Evolutionary conservation across 179 eudicot species (phyloP).

Genomic region (Gypsophila paniculata): DNA sequence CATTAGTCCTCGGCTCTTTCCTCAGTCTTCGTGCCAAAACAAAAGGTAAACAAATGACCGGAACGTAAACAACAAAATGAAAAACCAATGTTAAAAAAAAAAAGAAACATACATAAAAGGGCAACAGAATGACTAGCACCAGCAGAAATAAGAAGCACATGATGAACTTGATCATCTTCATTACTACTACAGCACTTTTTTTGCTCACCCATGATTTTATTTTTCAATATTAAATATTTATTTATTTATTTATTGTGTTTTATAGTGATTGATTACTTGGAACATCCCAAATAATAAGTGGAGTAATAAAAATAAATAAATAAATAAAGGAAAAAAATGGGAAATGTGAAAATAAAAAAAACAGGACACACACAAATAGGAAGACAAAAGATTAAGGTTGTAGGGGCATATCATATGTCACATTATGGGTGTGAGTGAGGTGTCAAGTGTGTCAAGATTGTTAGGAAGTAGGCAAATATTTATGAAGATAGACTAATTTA

Average conservation of each 20-base stretch:
- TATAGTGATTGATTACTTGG: background rate
- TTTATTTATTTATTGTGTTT: too few relatives aligned
- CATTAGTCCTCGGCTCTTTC: too few relatives aligned
- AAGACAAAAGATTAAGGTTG: conserved; percentile 5
- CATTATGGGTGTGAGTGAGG: too few relatives aligned
- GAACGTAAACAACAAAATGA: background rate
- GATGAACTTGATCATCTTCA: conserved; percentile 20
- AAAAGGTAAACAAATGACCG: background rate
- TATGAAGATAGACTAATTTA: background rate
- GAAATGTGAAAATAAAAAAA: too few relatives aligned
- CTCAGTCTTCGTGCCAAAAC: too few relatives aligned
- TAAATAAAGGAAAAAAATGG: too few relatives aligned
- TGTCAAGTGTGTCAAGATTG: background rate
- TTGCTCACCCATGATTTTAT: background rate
- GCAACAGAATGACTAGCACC: conserved; percentile 97
- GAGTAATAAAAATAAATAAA: background rate
- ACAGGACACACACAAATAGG: background rate
- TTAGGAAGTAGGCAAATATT: background rate
- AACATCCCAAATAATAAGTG: background rate
- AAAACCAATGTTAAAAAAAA: background rate
- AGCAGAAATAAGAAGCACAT: conserved; percentile 65
- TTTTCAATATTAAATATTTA: too few relatives aligned
- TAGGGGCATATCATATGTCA: too few relatives aligned
- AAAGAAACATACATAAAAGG: conserved; percentile 53
- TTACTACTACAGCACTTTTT: background rate